phyloP scores from a whole-genome alignment of 208 protist genomes.

The Leishmania aethiopica region DNA sequence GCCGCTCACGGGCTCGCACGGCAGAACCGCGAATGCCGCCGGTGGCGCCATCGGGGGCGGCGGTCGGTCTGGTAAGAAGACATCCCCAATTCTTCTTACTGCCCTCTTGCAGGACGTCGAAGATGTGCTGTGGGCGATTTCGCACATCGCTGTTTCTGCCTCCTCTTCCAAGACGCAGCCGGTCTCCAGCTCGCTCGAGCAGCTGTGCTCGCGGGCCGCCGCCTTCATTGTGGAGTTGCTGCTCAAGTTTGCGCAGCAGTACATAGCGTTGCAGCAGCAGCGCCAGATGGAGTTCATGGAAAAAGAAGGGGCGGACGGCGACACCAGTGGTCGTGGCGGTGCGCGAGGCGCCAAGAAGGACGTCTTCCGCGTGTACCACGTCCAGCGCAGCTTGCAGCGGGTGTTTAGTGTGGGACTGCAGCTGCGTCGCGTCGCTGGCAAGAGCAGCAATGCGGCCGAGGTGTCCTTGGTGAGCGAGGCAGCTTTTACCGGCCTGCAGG shows the following conservation, averaged over 20 bases:
- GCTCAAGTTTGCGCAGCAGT: slow-evolving; percentile 51
- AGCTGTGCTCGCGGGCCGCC: slow-evolving; percentile 16
- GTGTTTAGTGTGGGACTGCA: slow-evolving; percentile 53
- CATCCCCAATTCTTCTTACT: slow-evolving; percentile 13
- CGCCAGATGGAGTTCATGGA: slow-evolving; percentile 43
- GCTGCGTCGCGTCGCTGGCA: slow-evolving; percentile 5
- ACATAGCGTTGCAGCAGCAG: slow-evolving; percentile 60
- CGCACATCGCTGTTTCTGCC: not conserved
- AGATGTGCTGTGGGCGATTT: slow-evolving; percentile 36
- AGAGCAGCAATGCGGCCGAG: not conserved
- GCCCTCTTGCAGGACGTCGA: slow-evolving; percentile 33
- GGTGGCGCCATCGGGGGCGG: not conserved
- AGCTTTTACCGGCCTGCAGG: slow-evolving; percentile 32
- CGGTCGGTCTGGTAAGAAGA: not conserved
- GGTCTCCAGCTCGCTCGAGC: not conserved
- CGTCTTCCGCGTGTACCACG: slow-evolving; percentile 43
- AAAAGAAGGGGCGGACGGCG: slow-evolving; percentile 1
- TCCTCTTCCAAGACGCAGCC: not conserved
- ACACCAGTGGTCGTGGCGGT: slow-evolving; percentile 4
- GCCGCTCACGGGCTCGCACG: slow-evolving; percentile 16
- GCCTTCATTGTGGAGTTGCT: slow-evolving; percentile 26
- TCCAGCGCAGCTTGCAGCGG: slow-evolving; percentile 59
- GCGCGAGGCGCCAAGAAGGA: slow-evolving; percentile 23
- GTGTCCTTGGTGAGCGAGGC: slow-evolving; percentile 12
- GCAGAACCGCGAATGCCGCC: not conserved